Evolutionary conservation across 305 asterid genomes (phyloP).

Genomic region (Fraxinus velutina): DNA sequence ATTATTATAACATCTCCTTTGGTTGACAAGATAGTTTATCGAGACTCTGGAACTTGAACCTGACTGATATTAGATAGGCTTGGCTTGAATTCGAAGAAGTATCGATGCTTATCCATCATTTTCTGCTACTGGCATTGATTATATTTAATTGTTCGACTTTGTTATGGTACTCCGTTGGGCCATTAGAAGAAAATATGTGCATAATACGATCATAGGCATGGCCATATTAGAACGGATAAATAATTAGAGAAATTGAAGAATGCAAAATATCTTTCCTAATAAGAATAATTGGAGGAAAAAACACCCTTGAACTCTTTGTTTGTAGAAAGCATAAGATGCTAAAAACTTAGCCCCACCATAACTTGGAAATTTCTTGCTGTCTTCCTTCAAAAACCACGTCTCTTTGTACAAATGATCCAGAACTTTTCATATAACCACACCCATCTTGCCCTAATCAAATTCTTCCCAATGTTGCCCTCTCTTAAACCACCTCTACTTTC

Average conservation of each 20-base stretch:
- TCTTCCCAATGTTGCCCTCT: not conserved
- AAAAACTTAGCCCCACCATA: not conserved
- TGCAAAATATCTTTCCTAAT: not conserved
- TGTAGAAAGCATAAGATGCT: not conserved
- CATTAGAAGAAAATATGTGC: not conserved
- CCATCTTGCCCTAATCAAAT: not conserved
- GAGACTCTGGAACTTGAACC: slow-evolving; percentile 20
- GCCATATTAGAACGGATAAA: not conserved
- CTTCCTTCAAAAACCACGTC: not conserved
- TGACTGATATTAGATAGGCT: slow-evolving; percentile 1
- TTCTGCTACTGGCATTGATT: not conserved
- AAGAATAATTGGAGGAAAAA: not conserved
- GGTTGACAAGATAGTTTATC: slow-evolving; percentile 15
- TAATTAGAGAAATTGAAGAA: not conserved
- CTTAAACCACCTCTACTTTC: not conserved
- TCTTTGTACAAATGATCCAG: not conserved
- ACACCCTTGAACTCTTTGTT: not conserved
- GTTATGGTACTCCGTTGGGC: not conserved
- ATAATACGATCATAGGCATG: not conserved
- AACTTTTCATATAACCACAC: not conserved
- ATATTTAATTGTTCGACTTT: not conserved
- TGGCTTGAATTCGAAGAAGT: slow-evolving; percentile 3
- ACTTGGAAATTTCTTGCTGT: not conserved
- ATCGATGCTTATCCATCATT: not conserved
- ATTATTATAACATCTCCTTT: slow-evolving; percentile 14